phyloP scores from a whole-genome alignment of 2,329 filamentous ascomycete genomes.

The Coniochaeta ligniaria region DNA sequence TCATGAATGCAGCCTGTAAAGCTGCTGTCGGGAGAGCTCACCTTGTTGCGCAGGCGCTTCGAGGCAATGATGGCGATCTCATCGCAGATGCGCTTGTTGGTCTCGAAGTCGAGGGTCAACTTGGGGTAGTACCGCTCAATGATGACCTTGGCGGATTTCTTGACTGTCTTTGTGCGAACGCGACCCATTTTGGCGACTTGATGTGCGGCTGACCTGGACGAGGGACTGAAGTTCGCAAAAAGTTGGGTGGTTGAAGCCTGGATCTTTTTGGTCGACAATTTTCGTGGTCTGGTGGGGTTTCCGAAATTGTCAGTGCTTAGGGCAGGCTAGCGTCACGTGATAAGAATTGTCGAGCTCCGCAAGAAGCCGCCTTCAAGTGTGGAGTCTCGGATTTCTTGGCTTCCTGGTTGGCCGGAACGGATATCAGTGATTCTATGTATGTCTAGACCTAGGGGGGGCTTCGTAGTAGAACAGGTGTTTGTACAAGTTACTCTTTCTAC shows the following conservation, averaged over 20 bases:
- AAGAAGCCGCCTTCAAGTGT: neutral
- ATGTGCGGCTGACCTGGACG: slow-evolving; percentile 25
- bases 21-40: slow-evolving; percentile 29
- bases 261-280: slow-evolving; percentile 11
- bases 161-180: slow-evolving; percentile 64
- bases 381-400: too few species aligned
- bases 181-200: slow-evolving; percentile 61
- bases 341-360: neutral
- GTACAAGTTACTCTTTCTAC: neutral
- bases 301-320: slow-evolving; percentile 8
- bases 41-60: slow-evolving; percentile 99
- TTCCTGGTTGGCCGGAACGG: neutral
- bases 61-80: slow-evolving; percentile 99
- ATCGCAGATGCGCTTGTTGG: slow-evolving; percentile 99
- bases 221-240: slow-evolving; percentile 10
- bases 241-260: slow-evolving; percentile 6
- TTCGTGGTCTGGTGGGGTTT: slow-evolving; percentile 8
- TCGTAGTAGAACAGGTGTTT: neutral
- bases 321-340: slow-evolving; percentile 8
- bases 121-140: slow-evolving; percentile 98
- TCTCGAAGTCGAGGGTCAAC: slow-evolving; percentile 97
- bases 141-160: slow-evolving; percentile 94
- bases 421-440: too few species aligned
- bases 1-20: too few species aligned
- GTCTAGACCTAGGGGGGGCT: too few species aligned